phyloP scores from a whole-genome alignment of 495 filamentous ascomycete genomes.

The Talaromyces ruber region DNA sequence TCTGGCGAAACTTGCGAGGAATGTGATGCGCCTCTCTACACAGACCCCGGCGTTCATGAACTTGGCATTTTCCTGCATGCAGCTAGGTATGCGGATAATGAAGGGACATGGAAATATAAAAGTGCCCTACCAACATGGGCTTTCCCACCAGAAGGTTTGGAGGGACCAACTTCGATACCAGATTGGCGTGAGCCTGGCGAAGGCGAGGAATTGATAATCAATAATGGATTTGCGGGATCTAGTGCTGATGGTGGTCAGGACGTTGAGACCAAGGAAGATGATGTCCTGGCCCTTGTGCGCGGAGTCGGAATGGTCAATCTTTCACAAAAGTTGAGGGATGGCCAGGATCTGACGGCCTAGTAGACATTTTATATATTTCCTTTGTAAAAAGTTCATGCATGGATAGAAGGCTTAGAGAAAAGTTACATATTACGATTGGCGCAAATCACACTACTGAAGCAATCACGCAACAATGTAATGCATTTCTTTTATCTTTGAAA shows the following conservation, averaged over 20 bases:
- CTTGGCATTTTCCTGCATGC: conserved; percentile 91
- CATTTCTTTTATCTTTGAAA: neutral
- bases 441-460: neutral
- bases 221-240: conserved; percentile 18
- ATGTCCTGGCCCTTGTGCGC: conserved; percentile 10
- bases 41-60: conserved; percentile 83
- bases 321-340: conserved; percentile 5
- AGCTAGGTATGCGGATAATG: conserved; percentile 71
- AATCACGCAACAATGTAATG: neutral
- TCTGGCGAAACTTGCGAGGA: conserved; percentile 73
- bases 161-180: conserved; percentile 49
- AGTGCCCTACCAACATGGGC: conserved; percentile 83
- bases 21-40: conserved; percentile 84
- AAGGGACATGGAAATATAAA: conserved; percentile 77
- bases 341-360: neutral
- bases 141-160: conserved; percentile 55
- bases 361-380: neutral
- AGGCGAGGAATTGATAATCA: conserved; percentile 27
- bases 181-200: conserved; percentile 28
- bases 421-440: neutral
- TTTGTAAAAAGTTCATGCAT: neutral
- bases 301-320: conserved; percentile 14
- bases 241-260: conserved; percentile 5
- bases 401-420: neutral
- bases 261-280: conserved; percentile 1